Evolutionary conservation across 352 stramenopile species (phyloP), one percentile per base, ranked within the genome.

Genomic region (Globisporangium mamillatum): DNA sequence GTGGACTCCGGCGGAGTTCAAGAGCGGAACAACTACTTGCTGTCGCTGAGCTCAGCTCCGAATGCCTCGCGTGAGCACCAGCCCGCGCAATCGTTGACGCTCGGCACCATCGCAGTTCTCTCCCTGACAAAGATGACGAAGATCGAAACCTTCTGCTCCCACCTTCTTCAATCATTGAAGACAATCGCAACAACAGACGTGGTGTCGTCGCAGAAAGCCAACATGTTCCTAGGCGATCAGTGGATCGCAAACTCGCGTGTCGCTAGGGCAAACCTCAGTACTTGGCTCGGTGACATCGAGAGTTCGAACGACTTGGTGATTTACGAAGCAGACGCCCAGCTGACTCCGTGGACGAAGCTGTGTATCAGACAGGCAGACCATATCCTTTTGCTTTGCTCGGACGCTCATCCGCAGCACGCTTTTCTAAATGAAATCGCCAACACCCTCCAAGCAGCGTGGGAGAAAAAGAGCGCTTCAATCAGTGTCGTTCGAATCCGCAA

Each of bases 321-420:
- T 38, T 95, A 93, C 59, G 87, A 94, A 70, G 87, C 82, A 7
- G 89, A 96, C 61, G 68, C 70, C 25, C 68, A 88, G 22, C 71
- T 94, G 22, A 94, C 83, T 18, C 69, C 76, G 4, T 96, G 89
- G 89, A 95, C 87, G 6, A 89, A 90, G 68, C 70, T 96, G 3
- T 96, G 89, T 52, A 84, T 96, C 61, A 86, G 89, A 0, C 89
- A 96, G 66, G 89, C 89, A 20, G 89, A 96, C 68, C 86, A 92
- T 38, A 91, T 96, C 18, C 72, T 96, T 20, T 68, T 96, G 27
- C 67, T 96, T 3, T 93, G 86, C 69, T 93, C 87, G 5, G 88
- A 96, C 32, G 75, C 75, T 6, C 77, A 92, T 9, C 76, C 82
- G 0, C 77, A 91, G 24, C 81, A 93, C 48, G 67, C 80, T 5